Evolutionary conservation across 1,139 yeast species (phyloP), one percentile per base, ranked within the genome.

Genomic region (Diutina catenulata): DNA sequence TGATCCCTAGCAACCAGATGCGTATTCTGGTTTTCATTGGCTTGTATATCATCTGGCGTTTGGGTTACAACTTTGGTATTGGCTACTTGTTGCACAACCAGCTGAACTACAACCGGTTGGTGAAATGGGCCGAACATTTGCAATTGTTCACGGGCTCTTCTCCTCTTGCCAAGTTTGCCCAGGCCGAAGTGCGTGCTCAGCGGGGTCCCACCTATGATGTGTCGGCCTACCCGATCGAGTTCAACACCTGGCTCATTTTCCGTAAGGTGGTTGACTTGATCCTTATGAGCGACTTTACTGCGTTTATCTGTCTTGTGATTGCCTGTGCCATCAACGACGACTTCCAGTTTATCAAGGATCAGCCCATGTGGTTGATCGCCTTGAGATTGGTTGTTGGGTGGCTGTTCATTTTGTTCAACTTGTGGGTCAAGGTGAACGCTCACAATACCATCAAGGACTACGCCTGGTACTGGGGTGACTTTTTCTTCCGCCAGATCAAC

Each of bases 391-490:
- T 56, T 3, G 46, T 62, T 21, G 82, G 83, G 10, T 42, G 58
- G 0, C 40, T 56, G 6, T 66, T 84, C 47, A 72, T 82, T 42
- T 47, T 79, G 36, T 83, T 84, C 62, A 83, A 83, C 52, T 64
- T 80, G 33, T 83, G 94, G 93, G 95, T 84, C 38, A 84, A 84
- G 54, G 63, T 83, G 13, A 91, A 84, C 57, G 95, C 95, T 28
- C 95, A 84, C 55, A 72, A 87, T 47, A 88, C 86, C 19, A 88
- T 84, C 41, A 83, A 84, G 53, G 95, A 84, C 56, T 86, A 78
- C 53, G 95, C 95, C 10, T 84, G 95, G 95, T 84, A 84, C 57
- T 84, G 95, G 95, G 95, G 95, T 24, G 95, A 84, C 56, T 84
- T 84, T 60, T 84, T 84, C 67, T 82, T 81, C 59, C 69, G 88